A percentile compares a stretch with the other conserved stretches of the same genome.
phyloP scores from a whole-genome alignment of 345 rosid species.

The Ceriops zippeliana region DNA sequence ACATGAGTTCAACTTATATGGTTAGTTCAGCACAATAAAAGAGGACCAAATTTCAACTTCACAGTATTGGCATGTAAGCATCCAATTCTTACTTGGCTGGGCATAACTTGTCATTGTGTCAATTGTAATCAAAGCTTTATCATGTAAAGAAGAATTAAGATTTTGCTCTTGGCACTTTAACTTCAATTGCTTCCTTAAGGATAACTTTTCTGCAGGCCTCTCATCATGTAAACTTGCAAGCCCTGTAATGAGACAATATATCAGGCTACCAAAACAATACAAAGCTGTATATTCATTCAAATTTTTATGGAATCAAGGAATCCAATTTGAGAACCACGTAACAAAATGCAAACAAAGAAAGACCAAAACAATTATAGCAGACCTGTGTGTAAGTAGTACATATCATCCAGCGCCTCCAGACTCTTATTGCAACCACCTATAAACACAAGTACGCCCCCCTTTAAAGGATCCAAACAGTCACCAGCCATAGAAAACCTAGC shows the following conservation, averaged over 20 bases:
- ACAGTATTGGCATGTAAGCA: background rate
- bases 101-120: conserved; percentile 43
- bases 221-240: conserved; percentile 49
- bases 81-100: conserved; percentile 42
- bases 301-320: conserved; percentile 4
- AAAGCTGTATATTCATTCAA: background rate
- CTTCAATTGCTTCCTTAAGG: conserved; percentile 88
- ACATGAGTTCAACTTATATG: background rate
- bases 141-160: conserved; percentile 38
- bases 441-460: conserved; percentile 66
- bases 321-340: background rate
- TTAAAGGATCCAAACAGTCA: conserved; percentile 82
- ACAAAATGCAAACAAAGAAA: conserved; percentile 8
- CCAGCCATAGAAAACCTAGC: conserved; percentile 94
- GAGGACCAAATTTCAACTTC: background rate
- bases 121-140: conserved; percentile 50
- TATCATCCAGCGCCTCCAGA: conserved; percentile 95
- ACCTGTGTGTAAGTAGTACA: conserved; percentile 91
- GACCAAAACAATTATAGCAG: conserved; percentile 8
- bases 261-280: conserved; percentile 12
- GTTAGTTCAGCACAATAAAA: background rate
- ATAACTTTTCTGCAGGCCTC: conserved; percentile 59
- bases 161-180: conserved; percentile 86
- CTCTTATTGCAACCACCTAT: conserved; percentile 92
- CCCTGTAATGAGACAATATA: conserved; percentile 36